Evolutionary conservation across 805 yeast species (phyloP).

Genomic region (Cyberlindnera petersonii): DNA sequence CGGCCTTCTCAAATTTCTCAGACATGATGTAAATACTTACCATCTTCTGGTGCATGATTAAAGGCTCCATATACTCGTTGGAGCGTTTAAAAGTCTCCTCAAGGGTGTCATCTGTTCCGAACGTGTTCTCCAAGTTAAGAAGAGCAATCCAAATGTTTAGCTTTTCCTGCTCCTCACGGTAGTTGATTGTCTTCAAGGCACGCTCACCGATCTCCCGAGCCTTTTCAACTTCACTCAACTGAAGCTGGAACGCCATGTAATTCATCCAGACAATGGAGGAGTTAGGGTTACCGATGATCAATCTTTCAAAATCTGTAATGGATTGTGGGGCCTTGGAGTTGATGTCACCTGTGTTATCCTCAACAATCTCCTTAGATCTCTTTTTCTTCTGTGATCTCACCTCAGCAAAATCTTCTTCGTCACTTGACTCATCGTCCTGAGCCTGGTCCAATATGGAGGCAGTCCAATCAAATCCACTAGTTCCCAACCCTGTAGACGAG

Average conservation of each 20-base stretch:
- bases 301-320: constrained; percentile 84
- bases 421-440: constrained; percentile 49
- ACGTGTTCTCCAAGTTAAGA: constrained; percentile 88
- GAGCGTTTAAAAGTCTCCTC: constrained; percentile 80
- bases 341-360: constrained; percentile 83
- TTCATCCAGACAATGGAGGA: constrained; percentile 96
- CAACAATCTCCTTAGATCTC: constrained; percentile 40
- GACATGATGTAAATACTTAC: constrained; percentile 71
- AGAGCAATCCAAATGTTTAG: constrained; percentile 94
- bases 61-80: constrained; percentile 88
- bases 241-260: constrained; percentile 96
- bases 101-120: constrained; percentile 80
- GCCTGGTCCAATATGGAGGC: constrained; percentile 84
- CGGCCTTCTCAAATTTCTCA: constrained; percentile 70
- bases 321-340: constrained; percentile 88
- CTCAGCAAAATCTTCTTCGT: constrained; percentile 47
- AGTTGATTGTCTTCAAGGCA: constrained; percentile 84
- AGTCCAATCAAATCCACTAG: constrained; percentile 94
- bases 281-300: constrained; percentile 87
- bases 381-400: constrained; percentile 44
- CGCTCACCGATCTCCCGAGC: constrained; percentile 92
- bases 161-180: constrained; percentile 90
- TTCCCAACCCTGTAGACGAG: constrained; percentile 44
- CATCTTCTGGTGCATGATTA: constrained; percentile 74
- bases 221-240: constrained; percentile 87